phyloP scores from a whole-genome alignment of 345 rosid genomes.

The Melastoma malabathricum region DNA sequence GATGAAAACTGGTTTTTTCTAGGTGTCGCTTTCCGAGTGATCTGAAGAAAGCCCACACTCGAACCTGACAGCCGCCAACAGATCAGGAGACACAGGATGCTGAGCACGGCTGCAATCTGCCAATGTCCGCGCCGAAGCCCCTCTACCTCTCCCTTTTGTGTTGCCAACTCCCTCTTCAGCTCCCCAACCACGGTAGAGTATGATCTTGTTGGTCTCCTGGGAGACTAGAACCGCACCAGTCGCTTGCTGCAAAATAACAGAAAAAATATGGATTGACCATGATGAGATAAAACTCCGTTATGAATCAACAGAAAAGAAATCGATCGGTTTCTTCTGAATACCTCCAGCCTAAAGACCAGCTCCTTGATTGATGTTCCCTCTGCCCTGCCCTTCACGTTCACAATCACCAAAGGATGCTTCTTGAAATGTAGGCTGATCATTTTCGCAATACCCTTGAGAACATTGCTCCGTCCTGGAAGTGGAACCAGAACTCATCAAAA shows the following conservation, averaged over 20 bases:
- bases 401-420: slow-evolving; percentile 77
- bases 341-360: slow-evolving; percentile 73
- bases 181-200: slow-evolving; percentile 85
- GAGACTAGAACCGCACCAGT: slow-evolving; percentile 74
- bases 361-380: slow-evolving; percentile 89
- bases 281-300: background rate
- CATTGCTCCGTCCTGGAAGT: slow-evolving; percentile 59
- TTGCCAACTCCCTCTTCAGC: slow-evolving; percentile 29
- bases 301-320: background rate
- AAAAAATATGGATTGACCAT: background rate
- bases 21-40: too few species aligned
- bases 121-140: slow-evolving; percentile 8
- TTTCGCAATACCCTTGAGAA: slow-evolving; percentile 69
- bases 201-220: slow-evolving; percentile 86
- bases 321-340: slow-evolving; percentile 8
- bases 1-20: too few species aligned
- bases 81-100: slow-evolving; percentile 47
- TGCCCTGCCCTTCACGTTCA: slow-evolving; percentile 85
- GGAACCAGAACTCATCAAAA: too few species aligned
- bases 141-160: slow-evolving; percentile 5
- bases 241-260: slow-evolving; percentile 46
- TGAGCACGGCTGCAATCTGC: slow-evolving; percentile 9
- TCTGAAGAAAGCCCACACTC: too few species aligned
- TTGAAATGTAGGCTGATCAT: slow-evolving; percentile 54
- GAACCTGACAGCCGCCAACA: slow-evolving; percentile 41